Conservation (phyloP, 495 filamentous ascomycete genomes). For the Penicillium herquei region DNA sequence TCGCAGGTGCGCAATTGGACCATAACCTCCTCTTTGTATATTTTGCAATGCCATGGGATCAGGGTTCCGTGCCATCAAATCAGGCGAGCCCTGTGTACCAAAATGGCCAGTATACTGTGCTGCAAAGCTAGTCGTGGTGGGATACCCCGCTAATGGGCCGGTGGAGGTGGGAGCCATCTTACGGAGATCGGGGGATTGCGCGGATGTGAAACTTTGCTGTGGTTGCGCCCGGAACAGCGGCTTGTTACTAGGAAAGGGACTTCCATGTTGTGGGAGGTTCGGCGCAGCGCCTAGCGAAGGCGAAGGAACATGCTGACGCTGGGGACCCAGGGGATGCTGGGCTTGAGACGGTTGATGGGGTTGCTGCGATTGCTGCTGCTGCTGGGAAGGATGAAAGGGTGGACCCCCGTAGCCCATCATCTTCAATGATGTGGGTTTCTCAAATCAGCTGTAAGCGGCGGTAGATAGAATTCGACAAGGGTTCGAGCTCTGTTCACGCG, state of each 20-base stretch:
- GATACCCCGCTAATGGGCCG: constrained; percentile 34
- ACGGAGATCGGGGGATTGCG: constrained; percentile 38
- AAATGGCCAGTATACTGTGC: constrained; percentile 35
- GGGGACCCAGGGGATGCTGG: constrained; percentile 20
- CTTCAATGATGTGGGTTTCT: constrained; percentile 16
- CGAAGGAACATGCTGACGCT: constrained; percentile 23
- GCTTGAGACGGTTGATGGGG: constrained; percentile 25
- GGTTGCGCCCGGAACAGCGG: constrained; percentile 27
- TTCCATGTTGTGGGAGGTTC: constrained; percentile 31
- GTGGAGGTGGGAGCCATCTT: constrained; percentile 38
- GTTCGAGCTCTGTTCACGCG: constrained; percentile 5
- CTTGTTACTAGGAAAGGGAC: constrained; percentile 26
- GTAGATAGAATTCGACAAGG: constrained; percentile 11
- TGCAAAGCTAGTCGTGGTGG: constrained; percentile 27
- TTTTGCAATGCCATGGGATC: constrained; percentile 36
- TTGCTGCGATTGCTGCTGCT: constrained; percentile 26
- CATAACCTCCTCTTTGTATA: constrained; percentile 35
- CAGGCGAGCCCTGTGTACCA: constrained; percentile 32
- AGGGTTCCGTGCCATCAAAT: constrained; percentile 32
- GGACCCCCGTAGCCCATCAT: constrained; percentile 38
- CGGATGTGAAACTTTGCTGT: constrained; percentile 28
- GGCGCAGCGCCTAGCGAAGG: constrained; percentile 30
- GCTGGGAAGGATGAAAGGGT: constrained; percentile 30
- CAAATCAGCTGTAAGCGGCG: constrained; percentile 20
- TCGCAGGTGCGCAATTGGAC: constrained; percentile 35